A percentile compares a stretch with the other conserved stretches of the same genome.
Conservation (phyloP, 2,329 filamentous ascomycete species). For the Fusarium mundagurra region DNA sequence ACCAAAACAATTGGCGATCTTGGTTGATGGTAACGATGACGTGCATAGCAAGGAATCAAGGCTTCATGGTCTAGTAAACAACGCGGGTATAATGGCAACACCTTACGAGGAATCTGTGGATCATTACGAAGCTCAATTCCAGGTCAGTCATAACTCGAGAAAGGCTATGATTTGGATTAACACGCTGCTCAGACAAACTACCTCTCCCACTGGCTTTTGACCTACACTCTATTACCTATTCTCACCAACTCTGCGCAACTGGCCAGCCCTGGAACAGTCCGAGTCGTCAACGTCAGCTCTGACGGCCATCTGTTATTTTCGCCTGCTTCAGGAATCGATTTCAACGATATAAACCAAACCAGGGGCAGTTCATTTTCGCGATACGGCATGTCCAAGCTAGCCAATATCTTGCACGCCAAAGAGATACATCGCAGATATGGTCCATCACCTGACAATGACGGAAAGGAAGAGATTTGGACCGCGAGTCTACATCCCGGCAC, state of each 20-base stretch:
- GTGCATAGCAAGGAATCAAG: neutral
- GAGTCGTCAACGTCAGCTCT: conserved; percentile 25
- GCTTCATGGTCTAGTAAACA: conserved; percentile 7
- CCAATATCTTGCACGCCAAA: conserved; percentile 24
- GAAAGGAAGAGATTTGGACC: conserved; percentile 16
- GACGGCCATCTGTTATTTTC: conserved; percentile 3
- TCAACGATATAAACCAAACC: neutral
- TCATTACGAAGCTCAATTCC: conserved; percentile 15
- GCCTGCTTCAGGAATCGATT: conserved; percentile 12
- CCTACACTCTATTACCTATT: conserved; percentile 2
- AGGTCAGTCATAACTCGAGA: rapidly evolving
- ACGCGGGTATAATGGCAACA: conserved; percentile 23
- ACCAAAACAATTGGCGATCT: rapidly evolving
- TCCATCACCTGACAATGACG: neutral
- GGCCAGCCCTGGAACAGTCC: conserved; percentile 1
- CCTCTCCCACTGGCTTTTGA: conserved; percentile 20
- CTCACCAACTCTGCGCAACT: conserved; percentile 5
- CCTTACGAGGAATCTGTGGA: conserved; percentile 11
- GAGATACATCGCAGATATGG: conserved; percentile 14
- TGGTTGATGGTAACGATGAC: neutral
- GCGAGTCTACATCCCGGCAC: conserved; percentile 17
- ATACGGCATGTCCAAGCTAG: conserved; percentile 25
- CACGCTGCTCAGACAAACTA: conserved; percentile 2
- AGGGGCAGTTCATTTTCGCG: neutral
- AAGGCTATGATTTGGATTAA: neutral